Conservation (phyloP, 1,284 basidiomycete genomes). For the Sphagnurus paluster region DNA sequence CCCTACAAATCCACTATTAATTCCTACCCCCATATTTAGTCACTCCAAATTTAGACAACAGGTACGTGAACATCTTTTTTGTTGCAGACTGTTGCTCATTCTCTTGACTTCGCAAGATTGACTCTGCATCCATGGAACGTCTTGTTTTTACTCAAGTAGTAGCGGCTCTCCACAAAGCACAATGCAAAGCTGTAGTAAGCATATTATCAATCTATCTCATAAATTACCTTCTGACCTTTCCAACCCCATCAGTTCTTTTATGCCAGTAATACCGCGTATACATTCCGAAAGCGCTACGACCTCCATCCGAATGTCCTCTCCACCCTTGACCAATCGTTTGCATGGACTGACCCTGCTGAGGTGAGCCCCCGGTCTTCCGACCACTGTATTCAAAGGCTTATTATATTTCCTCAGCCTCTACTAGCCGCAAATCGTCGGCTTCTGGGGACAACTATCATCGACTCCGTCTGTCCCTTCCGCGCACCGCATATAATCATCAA, state of each 20-base stretch:
- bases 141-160: constrained; percentile 33
- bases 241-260: constrained; percentile 46
- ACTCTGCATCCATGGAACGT: constrained; percentile 32
- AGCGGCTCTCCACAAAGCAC: constrained; percentile 32
- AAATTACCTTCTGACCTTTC: constrained; percentile 7
- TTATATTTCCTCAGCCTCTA: constrained; percentile 24
- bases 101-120: constrained; percentile 27
- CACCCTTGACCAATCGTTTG: constrained; percentile 37
- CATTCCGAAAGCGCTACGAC: constrained; percentile 37
- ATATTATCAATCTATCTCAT: background rate
- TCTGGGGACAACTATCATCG: constrained; percentile 36
- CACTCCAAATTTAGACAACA: constrained; percentile 6
- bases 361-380: constrained; percentile 24
- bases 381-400: background rate
- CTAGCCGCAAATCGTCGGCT: constrained; percentile 23
- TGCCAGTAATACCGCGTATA: constrained; percentile 35
- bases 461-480: constrained; percentile 42
- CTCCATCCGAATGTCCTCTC: constrained; percentile 23
- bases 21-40: constrained; percentile 5
- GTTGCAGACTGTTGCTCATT: background rate
- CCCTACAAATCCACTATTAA: background rate
- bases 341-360: constrained; percentile 50
- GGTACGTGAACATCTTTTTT: constrained; percentile 3
- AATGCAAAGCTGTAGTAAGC: constrained; percentile 40
- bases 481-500: constrained; percentile 53